Conservation (phyloP, 2,329 filamentous ascomycete genomes). For the Paecilomyces formosus region DNA sequence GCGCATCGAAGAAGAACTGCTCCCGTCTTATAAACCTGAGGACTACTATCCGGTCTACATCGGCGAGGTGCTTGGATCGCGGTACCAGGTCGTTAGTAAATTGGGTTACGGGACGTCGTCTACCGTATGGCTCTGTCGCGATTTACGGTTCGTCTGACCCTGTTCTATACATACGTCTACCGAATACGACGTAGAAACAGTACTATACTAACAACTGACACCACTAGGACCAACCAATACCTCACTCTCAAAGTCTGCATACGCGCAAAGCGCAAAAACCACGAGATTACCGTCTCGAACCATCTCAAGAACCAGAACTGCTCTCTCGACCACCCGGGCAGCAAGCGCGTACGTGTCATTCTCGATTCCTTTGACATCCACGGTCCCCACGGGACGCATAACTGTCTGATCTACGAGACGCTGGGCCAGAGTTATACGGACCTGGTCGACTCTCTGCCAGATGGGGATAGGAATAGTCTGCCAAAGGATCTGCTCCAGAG, state of each 20-base stretch:
- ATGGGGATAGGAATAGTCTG: constrained; percentile 9
- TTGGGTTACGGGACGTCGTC: constrained; percentile 17
- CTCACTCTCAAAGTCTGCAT: constrained; percentile 12
- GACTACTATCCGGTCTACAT: constrained; percentile 10
- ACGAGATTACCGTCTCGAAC: constrained; percentile 18
- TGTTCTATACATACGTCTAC: background rate
- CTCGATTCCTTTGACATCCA: background rate
- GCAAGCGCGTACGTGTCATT: background rate
- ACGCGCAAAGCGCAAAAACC: constrained; percentile 3
- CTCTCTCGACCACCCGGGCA: constrained; percentile 9
- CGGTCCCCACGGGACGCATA: constrained; percentile 13
- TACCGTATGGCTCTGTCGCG: constrained; percentile 16
- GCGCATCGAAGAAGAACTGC: constrained; percentile 10
- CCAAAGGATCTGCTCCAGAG: constrained; percentile 15
- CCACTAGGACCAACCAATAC: constrained; percentile 8
- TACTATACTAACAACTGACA: background rate
- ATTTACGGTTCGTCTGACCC: constrained; percentile 3
- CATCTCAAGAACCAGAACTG: constrained; percentile 15
- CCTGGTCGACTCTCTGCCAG: constrained; percentile 13
- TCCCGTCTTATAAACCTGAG: constrained; percentile 9
- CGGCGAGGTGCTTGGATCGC: constrained; percentile 10
- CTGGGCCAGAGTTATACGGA: constrained; percentile 12
- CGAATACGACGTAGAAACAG: background rate
- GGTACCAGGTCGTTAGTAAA: constrained; percentile 16
- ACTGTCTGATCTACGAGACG: constrained; percentile 17